Conservation (phyloP, 768 basidiomycete genomes). For the Chalciporus piperatus region DNA sequence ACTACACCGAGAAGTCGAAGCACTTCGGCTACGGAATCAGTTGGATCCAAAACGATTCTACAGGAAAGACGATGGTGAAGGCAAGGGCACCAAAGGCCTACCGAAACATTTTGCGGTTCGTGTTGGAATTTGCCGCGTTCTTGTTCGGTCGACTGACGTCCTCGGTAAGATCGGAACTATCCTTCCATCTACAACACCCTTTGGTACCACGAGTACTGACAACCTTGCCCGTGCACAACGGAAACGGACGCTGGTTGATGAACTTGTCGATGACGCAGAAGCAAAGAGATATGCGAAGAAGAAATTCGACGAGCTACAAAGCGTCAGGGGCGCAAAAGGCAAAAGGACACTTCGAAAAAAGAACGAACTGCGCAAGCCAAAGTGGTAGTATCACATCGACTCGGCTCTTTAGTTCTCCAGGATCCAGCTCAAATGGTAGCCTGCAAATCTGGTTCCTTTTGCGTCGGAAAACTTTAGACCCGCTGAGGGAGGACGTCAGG, state of each 20-base stretch:
- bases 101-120: constrained; percentile 90
- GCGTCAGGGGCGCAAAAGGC: constrained; percentile 63
- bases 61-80: constrained; percentile 81
- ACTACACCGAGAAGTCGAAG: constrained; percentile 82
- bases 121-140: constrained; percentile 7
- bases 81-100: constrained; percentile 78
- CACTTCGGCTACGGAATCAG: constrained; percentile 80
- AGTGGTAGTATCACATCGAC: constrained; percentile 52
- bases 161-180: constrained; percentile 71
- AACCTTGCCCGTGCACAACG: constrained; percentile 68
- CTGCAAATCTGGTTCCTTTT: no score
- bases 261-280: constrained; percentile 86
- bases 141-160: constrained; percentile 7
- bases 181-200: constrained; percentile 65
- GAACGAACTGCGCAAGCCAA: constrained; percentile 58
- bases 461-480: not conserved
- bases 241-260: constrained; percentile 84
- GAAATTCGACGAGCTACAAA: constrained; percentile 81
- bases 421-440: not conserved
- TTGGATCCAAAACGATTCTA: constrained; percentile 93
- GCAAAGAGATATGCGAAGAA: constrained; percentile 85
- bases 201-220: constrained; percentile 64
- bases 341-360: constrained; percentile 66
- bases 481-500: not conserved
- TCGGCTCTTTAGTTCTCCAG: constrained; percentile 5